Evolutionary conservation across 1,284 basidiomycete species (phyloP), one percentile per base, ranked within the genome.

Genomic region (Apiotrichum siamense): DNA sequence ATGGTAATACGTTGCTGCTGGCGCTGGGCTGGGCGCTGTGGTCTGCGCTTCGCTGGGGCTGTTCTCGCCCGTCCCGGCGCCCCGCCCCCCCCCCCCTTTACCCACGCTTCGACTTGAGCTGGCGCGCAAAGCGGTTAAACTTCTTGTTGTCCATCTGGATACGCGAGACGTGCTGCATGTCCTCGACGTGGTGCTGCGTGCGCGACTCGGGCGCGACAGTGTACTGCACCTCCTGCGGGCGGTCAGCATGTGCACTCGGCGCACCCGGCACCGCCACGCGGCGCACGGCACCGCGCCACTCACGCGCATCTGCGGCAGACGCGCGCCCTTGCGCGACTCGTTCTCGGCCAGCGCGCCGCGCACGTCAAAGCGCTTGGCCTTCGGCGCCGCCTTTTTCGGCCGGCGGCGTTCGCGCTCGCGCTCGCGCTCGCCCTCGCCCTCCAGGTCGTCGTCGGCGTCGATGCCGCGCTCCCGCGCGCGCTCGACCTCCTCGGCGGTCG

Each of bases 41-140:
- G n/a, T n/a, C n/a, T n/a, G n/a, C n/a, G n/a, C n/a, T n/a, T n/a
- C n/a, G n/a, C n/a, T n/a, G n/a, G n/a, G n/a, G n/a, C n/a, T n/a
- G n/a, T n/a, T n/a, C n/a, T n/a, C n/a, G n/a, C n/a, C n/a, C n/a
- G n/a, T n/a, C n/a, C n/a, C n/a, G n/a, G n/a, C n/a, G n/a, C n/a
- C n/a, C n/a, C n/a, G n/a, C n/a, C n/a, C n/a, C n/a, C n/a, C n/a
- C n/a, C 29, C 7, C 7, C 29, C 29, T 9, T n/a, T 35, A 35
- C 18, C 33, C 33, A 7, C 33, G 33, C 46, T 47, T 47, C 4
- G 21, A 24, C 54, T 62, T 64, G 56, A 71, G 61, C 58, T 68
- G 65, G 57, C 68, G 61, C 17, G 68, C 67, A 44, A 72, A 72
- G 39, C 62, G 63, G 61, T 72, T 70, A 60, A 72, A 72, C 55